Evolutionary conservation across 2,329 filamentous ascomycete genomes (phyloP).

Genomic region (Scedosporium apiospermum): DNA sequence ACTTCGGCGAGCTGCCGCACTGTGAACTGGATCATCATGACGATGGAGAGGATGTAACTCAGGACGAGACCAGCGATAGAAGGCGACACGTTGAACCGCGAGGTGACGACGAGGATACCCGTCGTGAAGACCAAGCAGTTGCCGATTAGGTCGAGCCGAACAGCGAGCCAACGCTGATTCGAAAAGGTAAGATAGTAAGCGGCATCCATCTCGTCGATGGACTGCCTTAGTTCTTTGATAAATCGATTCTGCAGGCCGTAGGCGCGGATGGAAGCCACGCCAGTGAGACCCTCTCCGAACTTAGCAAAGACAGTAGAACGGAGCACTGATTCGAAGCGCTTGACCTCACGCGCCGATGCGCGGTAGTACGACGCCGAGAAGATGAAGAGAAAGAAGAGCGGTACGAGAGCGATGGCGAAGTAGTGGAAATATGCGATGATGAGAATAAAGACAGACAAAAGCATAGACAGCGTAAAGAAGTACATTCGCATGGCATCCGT

Average conservation of each 20-base stretch:
- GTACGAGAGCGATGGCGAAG: constrained; percentile 55
- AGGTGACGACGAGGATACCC: constrained; percentile 85
- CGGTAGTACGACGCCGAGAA: constrained; percentile 83
- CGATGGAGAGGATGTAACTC: constrained; percentile 86
- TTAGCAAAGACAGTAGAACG: constrained; percentile 83
- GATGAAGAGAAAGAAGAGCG: constrained; percentile 66
- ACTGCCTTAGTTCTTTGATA: constrained; percentile 53
- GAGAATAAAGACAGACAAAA: constrained; percentile 73
- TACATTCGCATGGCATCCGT: constrained; percentile 90
- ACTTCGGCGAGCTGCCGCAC: constrained; percentile 90
- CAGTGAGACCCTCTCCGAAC: constrained; percentile 81
- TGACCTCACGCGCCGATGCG: constrained; percentile 84
- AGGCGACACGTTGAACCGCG: constrained; percentile 74
- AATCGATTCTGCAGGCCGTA: constrained; percentile 78
- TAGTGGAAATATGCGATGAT: constrained; percentile 96
- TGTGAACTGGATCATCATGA: constrained; percentile 93
- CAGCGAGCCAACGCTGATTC: constrained; percentile 87
- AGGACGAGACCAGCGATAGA: constrained; percentile 82
- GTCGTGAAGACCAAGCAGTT: constrained; percentile 78
- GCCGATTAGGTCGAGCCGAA: constrained; percentile 77
- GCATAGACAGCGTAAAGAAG: constrained; percentile 74
- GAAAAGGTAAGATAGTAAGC: constrained; percentile 94
- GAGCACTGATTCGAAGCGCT: constrained; percentile 84
- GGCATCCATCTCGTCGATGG: constrained; percentile 85
- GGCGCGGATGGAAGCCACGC: constrained; percentile 76